Base-by-base conservation (phyloP, 257 asterid genomes). In the Coffea eugenioides region DNA sequence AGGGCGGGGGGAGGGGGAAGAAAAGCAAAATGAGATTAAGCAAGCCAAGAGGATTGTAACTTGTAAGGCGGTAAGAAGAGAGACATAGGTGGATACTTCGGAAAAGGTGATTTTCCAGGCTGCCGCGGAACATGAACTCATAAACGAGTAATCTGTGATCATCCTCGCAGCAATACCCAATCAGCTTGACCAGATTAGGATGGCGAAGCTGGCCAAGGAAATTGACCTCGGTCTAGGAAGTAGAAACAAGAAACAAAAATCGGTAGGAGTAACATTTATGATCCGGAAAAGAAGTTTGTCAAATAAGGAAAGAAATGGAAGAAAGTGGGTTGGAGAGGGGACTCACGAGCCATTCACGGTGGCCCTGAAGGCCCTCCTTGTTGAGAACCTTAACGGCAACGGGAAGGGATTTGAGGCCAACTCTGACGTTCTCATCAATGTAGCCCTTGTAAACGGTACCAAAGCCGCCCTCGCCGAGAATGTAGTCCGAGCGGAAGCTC, bases 101-200 rank as follows among this genome's bases (percentile, higher is more conserved):
- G 89, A 96, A 96, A 64, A 96, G 94, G 86, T 96, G 99, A 84
- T 96, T 96, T 86, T 92, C 99, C 31, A 96, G 95, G 91, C 99
- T 96, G 80, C 98, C 99, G 25, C 98, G 87, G 86, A 94, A 91
- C 99, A 96, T 96, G 93, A 94, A 96, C 85, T 96, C 98, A 49
- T 94, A 96, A 64, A 96, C 98, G 43, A 96, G 97, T 77, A 96
- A 86, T 82, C 98, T 85, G 88, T 96, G 99, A 83, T 96, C 99
- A 82, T 96, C 99, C 92, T 96, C 98, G 73, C 99, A 96, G 92
- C 99, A 96, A 81, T 92, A 96, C 45, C 99, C 99, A 76, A 96
- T 94, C 88, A 96, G 88, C 92, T 94, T 96, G 48, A 96, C 99
- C 77, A 96, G 83, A 92, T 96, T 94, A 68, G 99, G 91, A 85